These are phyloP conservation scores for Suillus spraguei DNA, from an alignment of 768 basidiomycete genomes.

Conservation along the genomic window DNA sequence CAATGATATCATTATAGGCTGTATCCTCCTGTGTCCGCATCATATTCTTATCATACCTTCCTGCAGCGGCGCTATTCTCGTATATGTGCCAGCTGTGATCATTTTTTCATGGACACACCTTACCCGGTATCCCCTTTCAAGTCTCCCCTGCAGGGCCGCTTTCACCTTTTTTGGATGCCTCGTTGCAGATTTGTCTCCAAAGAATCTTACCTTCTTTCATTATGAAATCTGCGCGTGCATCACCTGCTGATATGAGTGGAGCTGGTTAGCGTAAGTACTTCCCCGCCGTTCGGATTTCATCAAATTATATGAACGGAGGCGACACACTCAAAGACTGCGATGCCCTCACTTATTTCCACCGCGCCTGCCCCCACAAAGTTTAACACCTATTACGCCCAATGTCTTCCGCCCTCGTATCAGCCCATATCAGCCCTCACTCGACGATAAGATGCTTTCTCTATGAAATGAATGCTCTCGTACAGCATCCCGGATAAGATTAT, in stretches of 20 bases:
- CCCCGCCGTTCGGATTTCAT: slow-evolving; percentile 14
- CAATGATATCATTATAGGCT: slow-evolving; percentile 5
- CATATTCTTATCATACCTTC: slow-evolving; percentile 12
- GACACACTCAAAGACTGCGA: slow-evolving; percentile 5
- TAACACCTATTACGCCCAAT: slow-evolving; percentile 4
- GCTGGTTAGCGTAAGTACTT: slow-evolving; percentile 12
- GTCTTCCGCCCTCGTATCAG: neutral
- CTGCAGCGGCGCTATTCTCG: neutral
- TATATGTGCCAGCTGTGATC: slow-evolving; percentile 1
- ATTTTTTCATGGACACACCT: slow-evolving; percentile 9
- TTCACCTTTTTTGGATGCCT: slow-evolving; percentile 20
- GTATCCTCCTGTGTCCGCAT: slow-evolving; percentile 6
- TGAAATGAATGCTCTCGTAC: neutral
- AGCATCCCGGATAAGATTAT: neutral
- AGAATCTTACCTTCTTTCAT: slow-evolving; percentile 1
- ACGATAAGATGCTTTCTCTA: slow-evolving; percentile 1
- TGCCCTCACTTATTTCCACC: slow-evolving; percentile 8
- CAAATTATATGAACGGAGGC: slow-evolving; percentile 13
- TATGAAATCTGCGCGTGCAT: slow-evolving; percentile 19
- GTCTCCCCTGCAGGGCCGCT: slow-evolving; percentile 18
- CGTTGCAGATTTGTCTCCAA: slow-evolving; percentile 13
- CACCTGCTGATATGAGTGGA: slow-evolving; percentile 27
- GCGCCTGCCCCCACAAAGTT: slow-evolving; percentile 6
- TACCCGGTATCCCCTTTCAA: slow-evolving; percentile 12
- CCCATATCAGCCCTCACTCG: neutral